Percentiles rank a stretch among this genome's conserved stretches.
These are phyloP conservation scores for Komagataella phaffii DNA, from an alignment of 805 yeast species.

Conservation along the genomic window DNA sequence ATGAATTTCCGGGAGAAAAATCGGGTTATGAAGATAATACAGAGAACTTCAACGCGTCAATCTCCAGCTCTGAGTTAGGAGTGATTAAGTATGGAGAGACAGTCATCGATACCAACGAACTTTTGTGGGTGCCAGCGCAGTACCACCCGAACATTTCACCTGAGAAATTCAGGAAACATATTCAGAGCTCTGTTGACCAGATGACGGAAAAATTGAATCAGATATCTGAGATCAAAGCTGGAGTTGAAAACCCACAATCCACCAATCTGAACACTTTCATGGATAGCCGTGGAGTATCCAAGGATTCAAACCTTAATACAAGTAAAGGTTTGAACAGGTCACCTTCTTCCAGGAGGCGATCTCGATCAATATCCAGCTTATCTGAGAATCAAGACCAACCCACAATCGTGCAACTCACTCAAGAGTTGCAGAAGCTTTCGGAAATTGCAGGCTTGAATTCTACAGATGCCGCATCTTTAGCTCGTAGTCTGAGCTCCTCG, in stretches of 20 bases:
- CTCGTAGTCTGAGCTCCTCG: slow-evolving; percentile 63
- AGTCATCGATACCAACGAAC: slow-evolving; percentile 25
- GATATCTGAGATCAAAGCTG: background rate
- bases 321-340: slow-evolving; percentile 3
- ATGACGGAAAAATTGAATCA: slow-evolving; percentile 24
- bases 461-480: slow-evolving; percentile 72
- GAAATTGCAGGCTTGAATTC: slow-evolving; percentile 69
- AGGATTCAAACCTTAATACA: slow-evolving; percentile 1
- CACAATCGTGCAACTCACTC: slow-evolving; percentile 58
- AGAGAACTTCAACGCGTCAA: slow-evolving; percentile 4
- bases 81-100: slow-evolving; percentile 7
- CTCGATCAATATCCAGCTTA: background rate
- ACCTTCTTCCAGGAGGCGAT: slow-evolving; percentile 4
- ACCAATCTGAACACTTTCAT: slow-evolving; percentile 8
- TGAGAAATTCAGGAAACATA: slow-evolving; percentile 61
- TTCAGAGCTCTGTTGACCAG: slow-evolving; percentile 43
- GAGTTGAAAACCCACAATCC: slow-evolving; percentile 9
- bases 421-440: slow-evolving; percentile 61
- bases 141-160: slow-evolving; percentile 94
- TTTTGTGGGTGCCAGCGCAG: slow-evolving; percentile 93
- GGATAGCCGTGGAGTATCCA: slow-evolving; percentile 9
- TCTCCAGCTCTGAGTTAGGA: background rate
- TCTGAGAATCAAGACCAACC: slow-evolving; percentile 22
- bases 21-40: slow-evolving; percentile 7
- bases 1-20: background rate